Conservation (phyloP, 2,329 filamentous ascomycete genomes). For the Exophiala oligosperma region DNA sequence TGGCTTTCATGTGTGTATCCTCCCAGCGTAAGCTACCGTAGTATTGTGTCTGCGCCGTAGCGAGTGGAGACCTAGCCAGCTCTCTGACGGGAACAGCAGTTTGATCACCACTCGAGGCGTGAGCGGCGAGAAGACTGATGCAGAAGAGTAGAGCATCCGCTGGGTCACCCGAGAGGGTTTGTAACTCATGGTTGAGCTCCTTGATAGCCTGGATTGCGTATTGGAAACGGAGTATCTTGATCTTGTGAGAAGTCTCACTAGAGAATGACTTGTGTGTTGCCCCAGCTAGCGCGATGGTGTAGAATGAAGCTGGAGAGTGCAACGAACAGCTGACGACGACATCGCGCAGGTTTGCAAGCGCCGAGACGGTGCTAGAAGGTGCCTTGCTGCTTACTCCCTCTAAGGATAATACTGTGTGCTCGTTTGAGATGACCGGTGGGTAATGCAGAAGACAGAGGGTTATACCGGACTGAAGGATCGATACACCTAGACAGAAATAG, state of each 20-base stretch:
- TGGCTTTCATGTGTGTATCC: slow-evolving; percentile 4
- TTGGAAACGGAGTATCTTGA: not conserved
- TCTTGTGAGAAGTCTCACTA: not conserved
- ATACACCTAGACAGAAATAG: not conserved
- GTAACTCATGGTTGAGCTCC: not conserved
- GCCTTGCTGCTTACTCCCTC: not conserved
- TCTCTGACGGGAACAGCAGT: not conserved
- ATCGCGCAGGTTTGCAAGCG: not conserved
- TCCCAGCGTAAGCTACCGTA: slow-evolving; percentile 2
- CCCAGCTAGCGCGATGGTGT: slow-evolving; percentile 1
- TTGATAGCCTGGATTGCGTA: not conserved
- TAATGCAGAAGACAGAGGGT: slow-evolving; percentile 1
- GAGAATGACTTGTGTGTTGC: slow-evolving; percentile 1
- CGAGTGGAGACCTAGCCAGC: not conserved
- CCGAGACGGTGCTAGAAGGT: not conserved
- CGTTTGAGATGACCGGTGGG: not conserved
- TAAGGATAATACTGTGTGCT: not conserved
- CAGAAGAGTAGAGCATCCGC: slow-evolving; percentile 1
- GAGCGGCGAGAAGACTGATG: slow-evolving; percentile 1
- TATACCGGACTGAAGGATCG: slow-evolving; percentile 2
- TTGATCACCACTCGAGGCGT: not conserved
- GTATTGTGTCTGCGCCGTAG: not conserved
- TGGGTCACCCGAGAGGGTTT: not conserved
- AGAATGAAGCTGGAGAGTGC: slow-evolving; percentile 1
- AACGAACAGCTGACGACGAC: not conserved